Percentiles rank a stretch among this genome's conserved stretches.
phyloP scores from a whole-genome alignment of 352 stramenopile species.

The Globisporangium perplexum region DNA sequence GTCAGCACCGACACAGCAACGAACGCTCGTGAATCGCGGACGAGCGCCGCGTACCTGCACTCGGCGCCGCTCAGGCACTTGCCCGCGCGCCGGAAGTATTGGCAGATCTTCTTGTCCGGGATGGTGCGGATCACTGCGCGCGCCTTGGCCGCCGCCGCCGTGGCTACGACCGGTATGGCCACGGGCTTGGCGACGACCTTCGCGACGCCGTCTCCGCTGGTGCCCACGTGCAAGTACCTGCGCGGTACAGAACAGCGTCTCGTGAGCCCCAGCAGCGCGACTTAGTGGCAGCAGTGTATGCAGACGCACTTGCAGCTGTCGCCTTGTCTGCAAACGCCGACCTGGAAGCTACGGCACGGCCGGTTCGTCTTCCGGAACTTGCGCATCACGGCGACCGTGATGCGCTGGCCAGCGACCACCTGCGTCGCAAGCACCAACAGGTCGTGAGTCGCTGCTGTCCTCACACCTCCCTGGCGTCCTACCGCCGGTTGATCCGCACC shows the following conservation, averaged over 20 bases:
- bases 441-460: too few relatives aligned
- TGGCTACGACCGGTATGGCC: neutral
- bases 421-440: too few relatives aligned
- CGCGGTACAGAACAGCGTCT: neutral
- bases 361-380: slow-evolving; percentile 30
- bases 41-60: slow-evolving; percentile 22
- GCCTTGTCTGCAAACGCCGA: slow-evolving; percentile 54
- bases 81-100: slow-evolving; percentile 43
- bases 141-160: neutral
- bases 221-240: slow-evolving; percentile 4
- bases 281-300: too few relatives aligned
- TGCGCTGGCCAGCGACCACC: slow-evolving; percentile 42
- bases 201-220: neutral
- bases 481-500: slow-evolving; percentile 19
- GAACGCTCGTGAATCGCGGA: too few relatives aligned
- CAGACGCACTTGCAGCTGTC: slow-evolving; percentile 71
- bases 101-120: slow-evolving; percentile 31
- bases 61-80: slow-evolving; percentile 27
- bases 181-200: neutral
- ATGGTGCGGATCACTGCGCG: slow-evolving; percentile 17
- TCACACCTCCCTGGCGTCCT: too few relatives aligned
- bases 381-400: slow-evolving; percentile 36
- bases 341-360: slow-evolving; percentile 48
- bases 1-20: too few relatives aligned
- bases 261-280: neutral